Evolutionary conservation across 2,329 filamentous ascomycete genomes (phyloP).

Genomic region (Claviceps spartinae): DNA sequence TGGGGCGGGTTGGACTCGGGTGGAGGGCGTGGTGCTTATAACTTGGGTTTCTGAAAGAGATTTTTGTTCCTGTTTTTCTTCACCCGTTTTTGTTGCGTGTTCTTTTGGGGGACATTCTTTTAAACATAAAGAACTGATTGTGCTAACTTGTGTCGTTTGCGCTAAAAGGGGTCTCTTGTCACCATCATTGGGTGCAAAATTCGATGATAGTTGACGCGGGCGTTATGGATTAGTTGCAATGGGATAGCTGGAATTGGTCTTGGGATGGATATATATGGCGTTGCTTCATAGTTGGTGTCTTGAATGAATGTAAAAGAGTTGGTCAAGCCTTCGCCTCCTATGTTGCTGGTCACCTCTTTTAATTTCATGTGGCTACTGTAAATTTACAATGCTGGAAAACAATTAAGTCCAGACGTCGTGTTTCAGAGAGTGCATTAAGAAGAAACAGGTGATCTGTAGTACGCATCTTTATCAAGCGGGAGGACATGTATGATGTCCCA

Average conservation of each 20-base stretch:
- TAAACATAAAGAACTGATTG: background rate
- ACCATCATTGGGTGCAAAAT: background rate
- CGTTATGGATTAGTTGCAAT: background rate
- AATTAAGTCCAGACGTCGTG: too few species aligned
- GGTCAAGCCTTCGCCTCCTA: background rate
- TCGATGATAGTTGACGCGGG: background rate
- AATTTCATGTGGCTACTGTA: too few species aligned
- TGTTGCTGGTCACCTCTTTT: background rate
- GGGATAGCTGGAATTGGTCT: background rate
- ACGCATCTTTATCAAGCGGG: too few species aligned
- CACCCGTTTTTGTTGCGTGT: background rate
- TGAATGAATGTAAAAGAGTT: too few species aligned
- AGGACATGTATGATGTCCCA: too few species aligned
- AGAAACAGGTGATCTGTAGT: too few species aligned
- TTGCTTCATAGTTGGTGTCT: background rate
- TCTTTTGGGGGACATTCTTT: background rate
- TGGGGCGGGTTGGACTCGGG: slow-evolving; percentile 18
- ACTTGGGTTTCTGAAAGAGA: slow-evolving; percentile 31
- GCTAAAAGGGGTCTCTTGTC: background rate
- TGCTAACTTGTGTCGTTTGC: background rate
- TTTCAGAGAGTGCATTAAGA: too few species aligned
- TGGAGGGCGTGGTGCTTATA: slow-evolving; percentile 32
- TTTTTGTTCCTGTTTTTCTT: slow-evolving; percentile 5
- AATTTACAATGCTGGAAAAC: too few species aligned
- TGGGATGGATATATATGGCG: background rate